Evolutionary conservation across 768 basidiomycete genomes (phyloP).

Genomic region (Botryobasidium botryosum): DNA sequence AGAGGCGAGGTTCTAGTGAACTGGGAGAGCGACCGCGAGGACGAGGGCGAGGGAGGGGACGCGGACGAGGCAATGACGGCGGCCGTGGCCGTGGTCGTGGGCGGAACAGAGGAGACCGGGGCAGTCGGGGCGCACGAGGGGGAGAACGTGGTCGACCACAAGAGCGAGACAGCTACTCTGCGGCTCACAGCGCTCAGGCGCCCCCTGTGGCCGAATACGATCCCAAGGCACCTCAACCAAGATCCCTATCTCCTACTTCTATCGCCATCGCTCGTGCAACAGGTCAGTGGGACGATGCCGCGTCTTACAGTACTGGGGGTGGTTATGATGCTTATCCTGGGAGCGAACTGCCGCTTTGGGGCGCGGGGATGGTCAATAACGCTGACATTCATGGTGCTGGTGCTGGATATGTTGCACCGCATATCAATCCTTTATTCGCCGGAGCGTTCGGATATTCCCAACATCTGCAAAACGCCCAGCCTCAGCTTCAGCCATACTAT

Average conservation of each 20-base stretch:
- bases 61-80: constrained; percentile 13
- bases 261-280: constrained; percentile 30
- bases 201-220: constrained; percentile 19
- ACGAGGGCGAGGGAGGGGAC: constrained; percentile 22
- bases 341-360: too few species aligned
- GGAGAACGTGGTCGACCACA: background rate
- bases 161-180: background rate
- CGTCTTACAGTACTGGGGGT: background rate
- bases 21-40: constrained; percentile 9
- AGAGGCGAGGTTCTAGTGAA: background rate
- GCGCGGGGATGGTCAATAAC: background rate
- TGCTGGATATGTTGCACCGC: background rate
- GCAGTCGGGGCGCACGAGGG: constrained; percentile 1
- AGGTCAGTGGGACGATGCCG: constrained; percentile 21
- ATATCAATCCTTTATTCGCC: constrained; percentile 1
- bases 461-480: too few species aligned
- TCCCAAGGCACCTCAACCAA: constrained; percentile 14
- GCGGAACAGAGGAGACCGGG: constrained; percentile 14
- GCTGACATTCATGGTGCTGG: background rate
- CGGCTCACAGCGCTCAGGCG: too few species aligned
- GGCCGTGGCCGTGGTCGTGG: constrained; percentile 19
- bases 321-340: background rate
- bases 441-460: too few species aligned
- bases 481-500: too few species aligned
- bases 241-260: constrained; percentile 29